phyloP scores from a whole-genome alignment of 73 alveolate species.

The Breviolum minutum region DNA sequence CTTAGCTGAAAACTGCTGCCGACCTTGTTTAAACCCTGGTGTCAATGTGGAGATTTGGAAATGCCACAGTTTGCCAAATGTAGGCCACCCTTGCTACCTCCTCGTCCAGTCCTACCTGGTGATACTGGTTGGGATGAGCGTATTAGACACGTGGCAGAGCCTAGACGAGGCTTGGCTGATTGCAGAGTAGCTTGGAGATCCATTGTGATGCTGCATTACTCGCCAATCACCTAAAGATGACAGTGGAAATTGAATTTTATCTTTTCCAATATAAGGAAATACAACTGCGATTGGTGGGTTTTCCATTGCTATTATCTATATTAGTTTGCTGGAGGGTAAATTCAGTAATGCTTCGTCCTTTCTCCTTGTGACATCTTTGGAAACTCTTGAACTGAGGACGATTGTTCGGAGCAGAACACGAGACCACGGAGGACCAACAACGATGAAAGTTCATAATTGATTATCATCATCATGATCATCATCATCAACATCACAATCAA shows the following conservation, averaged over 20 bases:
- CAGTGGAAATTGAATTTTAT: no score
- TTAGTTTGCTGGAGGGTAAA: not conserved
- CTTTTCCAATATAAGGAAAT: no score
- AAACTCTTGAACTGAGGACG: not conserved
- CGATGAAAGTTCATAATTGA: no score
- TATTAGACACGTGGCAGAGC: slow-evolving; percentile 15
- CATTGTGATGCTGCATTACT: not conserved
- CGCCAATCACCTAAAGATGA: no score
- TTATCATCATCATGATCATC: no score
- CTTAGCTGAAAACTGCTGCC: not conserved
- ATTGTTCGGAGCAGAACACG: slow-evolving; percentile 16
- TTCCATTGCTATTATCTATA: not conserved
- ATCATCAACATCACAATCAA: no score
- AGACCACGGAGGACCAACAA: not conserved
- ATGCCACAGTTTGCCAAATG: not conserved
- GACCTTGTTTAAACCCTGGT: not conserved
- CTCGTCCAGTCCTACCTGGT: slow-evolving; percentile 67
- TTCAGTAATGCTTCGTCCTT: not conserved
- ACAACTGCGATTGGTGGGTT: not conserved
- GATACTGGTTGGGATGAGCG: slow-evolving; percentile 77
- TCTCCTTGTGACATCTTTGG: not conserved
- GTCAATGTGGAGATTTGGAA: not conserved
- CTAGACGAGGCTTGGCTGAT: slow-evolving; percentile 9
- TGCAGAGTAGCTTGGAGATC: not conserved
- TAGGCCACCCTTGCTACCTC: slow-evolving; percentile 87